Evolutionary conservation across 202 grass and related monocot species (phyloP), one percentile per base, ranked within the genome.

Genomic region (Schoenoplectus tabernaemontani): DNA sequence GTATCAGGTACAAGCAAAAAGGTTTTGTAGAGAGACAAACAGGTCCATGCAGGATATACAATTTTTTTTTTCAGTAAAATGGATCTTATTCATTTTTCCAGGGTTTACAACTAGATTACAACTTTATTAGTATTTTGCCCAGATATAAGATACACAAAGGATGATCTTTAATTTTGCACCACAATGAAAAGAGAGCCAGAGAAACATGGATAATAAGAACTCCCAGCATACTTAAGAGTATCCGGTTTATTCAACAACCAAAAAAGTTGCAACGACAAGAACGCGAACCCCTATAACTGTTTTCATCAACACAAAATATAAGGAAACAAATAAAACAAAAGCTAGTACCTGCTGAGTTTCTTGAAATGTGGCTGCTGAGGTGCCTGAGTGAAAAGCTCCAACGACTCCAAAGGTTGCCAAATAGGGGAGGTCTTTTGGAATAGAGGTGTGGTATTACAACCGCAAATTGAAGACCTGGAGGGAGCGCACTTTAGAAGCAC

Each of bases 321-420:
- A 33, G 34, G 15, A 73, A 73, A 72, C 61, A 36, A 43, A 30
- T 19, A 64, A 22, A 26, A 78, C 39, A 73, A 7, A 72, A 57
- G 36, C 50, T 39, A 90, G 53, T 63, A 68, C 50, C 67, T 92
- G 84, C 61, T 87, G 63, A 70, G 88, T 78, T 69, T 44, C 48
- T 28, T 41, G 75, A 92, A 94, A 94, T 89, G 91, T 3, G 88
- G 88, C 17, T 1, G 69, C 50, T 93, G 88, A 38, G 72, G 78
- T 12, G 57, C 17, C 41, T 79, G 64, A 62, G 1, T 82, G 62
- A 90, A 88, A 50, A 78, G 83, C 37, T 90, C 75, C 69, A 82
- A 76, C 34, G 78, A 47, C 62, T 98, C 89, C 68, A 95, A 51
- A 79, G 74, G 9, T 83, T 79, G 16, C 94, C 91, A 97, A 28